Evolutionary conservation across 768 basidiomycete species (phyloP).

Genomic region (Collybia mongolica): DNA sequence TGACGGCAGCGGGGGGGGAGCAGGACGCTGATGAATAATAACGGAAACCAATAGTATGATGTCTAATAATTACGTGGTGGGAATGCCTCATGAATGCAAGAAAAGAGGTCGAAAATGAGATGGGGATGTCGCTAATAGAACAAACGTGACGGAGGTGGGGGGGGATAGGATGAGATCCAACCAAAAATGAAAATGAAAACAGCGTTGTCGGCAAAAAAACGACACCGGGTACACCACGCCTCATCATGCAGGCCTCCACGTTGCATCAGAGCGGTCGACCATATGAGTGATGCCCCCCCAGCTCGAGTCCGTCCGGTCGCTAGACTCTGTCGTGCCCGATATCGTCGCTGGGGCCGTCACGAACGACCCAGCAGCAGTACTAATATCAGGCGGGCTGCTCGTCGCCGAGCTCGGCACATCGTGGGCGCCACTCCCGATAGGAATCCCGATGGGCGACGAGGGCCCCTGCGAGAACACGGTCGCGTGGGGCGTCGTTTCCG

Average conservation of each 20-base stretch:
- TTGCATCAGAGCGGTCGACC: constrained; percentile 35
- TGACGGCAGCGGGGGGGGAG: not conserved
- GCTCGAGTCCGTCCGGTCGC: constrained; percentile 44
- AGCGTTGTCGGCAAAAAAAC: constrained; percentile 5
- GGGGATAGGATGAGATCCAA: not conserved
- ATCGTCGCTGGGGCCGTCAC: constrained; percentile 65
- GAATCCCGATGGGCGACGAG: constrained; percentile 21
- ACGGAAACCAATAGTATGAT: constrained; percentile 17
- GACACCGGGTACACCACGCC: constrained; percentile 10
- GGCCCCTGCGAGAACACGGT: constrained; percentile 12
- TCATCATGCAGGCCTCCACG: constrained; percentile 38
- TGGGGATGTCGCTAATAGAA: constrained; percentile 1
- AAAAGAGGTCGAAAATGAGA: not conserved
- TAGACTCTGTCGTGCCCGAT: constrained; percentile 44
- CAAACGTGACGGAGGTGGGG: not conserved
- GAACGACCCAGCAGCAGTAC: constrained; percentile 68
- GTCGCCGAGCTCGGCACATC: constrained; percentile 14
- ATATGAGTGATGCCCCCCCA: constrained; percentile 43
- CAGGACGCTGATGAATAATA: not conserved
- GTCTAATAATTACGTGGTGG: constrained; percentile 20
- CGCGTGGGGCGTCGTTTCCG: constrained; percentile 6
- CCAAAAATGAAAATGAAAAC: constrained; percentile 11
- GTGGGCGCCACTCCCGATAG: constrained; percentile 2
- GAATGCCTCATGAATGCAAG: constrained; percentile 19
- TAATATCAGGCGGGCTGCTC: constrained; percentile 58